A percentile compares a stretch with the other conserved stretches of the same genome.
These are phyloP conservation scores for Xylariaceae sp. DNA, from an alignment of 2,329 filamentous ascomycete species.

Conservation along the genomic window DNA sequence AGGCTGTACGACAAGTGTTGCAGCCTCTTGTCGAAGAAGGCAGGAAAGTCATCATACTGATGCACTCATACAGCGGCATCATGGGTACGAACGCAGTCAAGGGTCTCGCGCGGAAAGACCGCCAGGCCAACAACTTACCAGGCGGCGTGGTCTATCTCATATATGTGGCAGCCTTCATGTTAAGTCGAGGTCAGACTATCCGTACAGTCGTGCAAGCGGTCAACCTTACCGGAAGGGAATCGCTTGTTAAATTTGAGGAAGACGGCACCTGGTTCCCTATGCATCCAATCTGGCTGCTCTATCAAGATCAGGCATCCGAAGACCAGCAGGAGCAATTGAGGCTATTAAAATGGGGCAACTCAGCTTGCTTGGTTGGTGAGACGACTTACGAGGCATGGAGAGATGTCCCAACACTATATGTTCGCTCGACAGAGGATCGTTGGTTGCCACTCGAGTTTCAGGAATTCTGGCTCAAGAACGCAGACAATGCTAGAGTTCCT, in stretches of 20 bases:
- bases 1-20: not conserved
- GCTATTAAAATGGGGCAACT: not conserved
- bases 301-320: not conserved
- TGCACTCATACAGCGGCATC: not conserved
- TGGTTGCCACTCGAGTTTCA: slow-evolving; percentile 4
- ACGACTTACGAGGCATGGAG: slow-evolving; percentile 6
- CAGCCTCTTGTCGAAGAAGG: not conserved
- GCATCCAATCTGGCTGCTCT: not conserved
- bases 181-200: too few species aligned
- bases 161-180: too few species aligned
- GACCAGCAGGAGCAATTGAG: not conserved
- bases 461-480: not conserved
- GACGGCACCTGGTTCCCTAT: not conserved
- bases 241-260: not conserved
- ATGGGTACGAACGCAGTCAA: not conserved
- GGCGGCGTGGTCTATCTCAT: too few species aligned
- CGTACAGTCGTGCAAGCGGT: not conserved
- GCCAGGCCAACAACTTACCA: too few species aligned
- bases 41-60: not conserved
- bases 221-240: not conserved
- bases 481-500: not conserved
- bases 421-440: slow-evolving; percentile 7
- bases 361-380: not conserved
- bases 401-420: not conserved
- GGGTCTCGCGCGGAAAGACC: not conserved